phyloP scores from a whole-genome alignment of 225 moss, liverwort and hornwort species.

The Bryum argenteum region DNA sequence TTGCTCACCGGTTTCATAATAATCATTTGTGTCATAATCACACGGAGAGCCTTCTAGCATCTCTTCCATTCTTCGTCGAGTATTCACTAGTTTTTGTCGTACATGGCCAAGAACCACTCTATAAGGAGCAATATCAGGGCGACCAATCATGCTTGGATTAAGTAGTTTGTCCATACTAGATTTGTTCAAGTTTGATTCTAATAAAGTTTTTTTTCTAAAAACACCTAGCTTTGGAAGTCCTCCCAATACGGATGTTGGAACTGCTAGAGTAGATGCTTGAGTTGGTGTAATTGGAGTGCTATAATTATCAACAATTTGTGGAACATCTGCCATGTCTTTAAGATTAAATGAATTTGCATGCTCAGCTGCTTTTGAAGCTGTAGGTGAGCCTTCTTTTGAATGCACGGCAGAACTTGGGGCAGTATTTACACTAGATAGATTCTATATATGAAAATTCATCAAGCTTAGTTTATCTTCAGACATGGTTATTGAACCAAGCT shows the following conservation, averaged over 20 bases:
- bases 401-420: slow-evolving; percentile 61
- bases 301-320: slow-evolving; percentile 27
- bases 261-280: slow-evolving; percentile 46
- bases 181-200: slow-evolving; percentile 75
- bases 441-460: slow-evolving; percentile 27
- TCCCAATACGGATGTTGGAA: slow-evolving; percentile 28
- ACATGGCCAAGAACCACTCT: slow-evolving; percentile 84
- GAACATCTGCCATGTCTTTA: slow-evolving; percentile 45
- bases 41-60: slow-evolving; percentile 70
- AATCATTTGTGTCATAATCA: slow-evolving; percentile 82
- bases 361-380: slow-evolving; percentile 49
- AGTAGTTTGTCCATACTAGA: slow-evolving; percentile 85
- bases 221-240: slow-evolving; percentile 59
- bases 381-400: slow-evolving; percentile 67
- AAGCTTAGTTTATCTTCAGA: neutral
- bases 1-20: slow-evolving; percentile 78
- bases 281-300: slow-evolving; percentile 44
- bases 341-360: slow-evolving; percentile 33
- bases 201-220: slow-evolving; percentile 60
- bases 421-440: slow-evolving; percentile 52
- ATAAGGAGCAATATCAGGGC: slow-evolving; percentile 89
- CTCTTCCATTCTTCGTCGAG: slow-evolving; percentile 75
- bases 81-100: slow-evolving; percentile 82
- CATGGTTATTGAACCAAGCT: neutral
- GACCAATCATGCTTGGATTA: slow-evolving; percentile 78